Percentiles rank a stretch among this genome's conserved stretches.
Evolutionary conservation across 805 yeast genomes (phyloP).

Genomic region (Candida alai): DNA sequence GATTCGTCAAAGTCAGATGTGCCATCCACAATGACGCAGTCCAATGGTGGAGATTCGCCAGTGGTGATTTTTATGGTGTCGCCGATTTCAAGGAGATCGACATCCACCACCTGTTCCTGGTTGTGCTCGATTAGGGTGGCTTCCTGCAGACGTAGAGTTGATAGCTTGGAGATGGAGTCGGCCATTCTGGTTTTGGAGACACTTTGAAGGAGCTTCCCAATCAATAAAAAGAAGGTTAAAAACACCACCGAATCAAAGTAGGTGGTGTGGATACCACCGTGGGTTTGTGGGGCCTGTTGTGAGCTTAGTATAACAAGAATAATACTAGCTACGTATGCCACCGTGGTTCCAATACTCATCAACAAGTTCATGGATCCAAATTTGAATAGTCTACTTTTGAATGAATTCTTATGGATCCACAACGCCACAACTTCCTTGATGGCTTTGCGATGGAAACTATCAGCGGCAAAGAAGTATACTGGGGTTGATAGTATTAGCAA

Average conservation of each 20-base stretch:
- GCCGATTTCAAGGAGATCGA: conserved; percentile 47
- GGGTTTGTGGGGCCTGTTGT: conserved; percentile 15
- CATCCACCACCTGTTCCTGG: conserved; percentile 30
- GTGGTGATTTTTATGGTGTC: conserved; percentile 47
- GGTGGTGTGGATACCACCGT: conserved; percentile 53
- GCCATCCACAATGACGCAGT: conserved; percentile 49
- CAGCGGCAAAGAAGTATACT: conserved; percentile 71
- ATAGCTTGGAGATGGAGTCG: conserved; percentile 53
- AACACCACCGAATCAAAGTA: conserved; percentile 80
- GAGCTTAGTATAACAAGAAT: conserved; percentile 50
- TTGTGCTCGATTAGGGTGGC: conserved; percentile 41
- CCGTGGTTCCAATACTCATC: conserved; percentile 69
- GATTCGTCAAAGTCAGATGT: conserved; percentile 54
- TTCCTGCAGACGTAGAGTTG: conserved; percentile 45
- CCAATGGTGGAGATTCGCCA: conserved; percentile 61
- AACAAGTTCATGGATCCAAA: conserved; percentile 79
- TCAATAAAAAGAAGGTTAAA: conserved; percentile 63
- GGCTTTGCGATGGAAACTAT: conserved; percentile 67
- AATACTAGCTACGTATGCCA: conserved; percentile 67
- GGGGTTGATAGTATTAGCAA: conserved; percentile 65
- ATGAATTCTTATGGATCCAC: conserved; percentile 54
- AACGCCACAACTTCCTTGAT: conserved; percentile 52
- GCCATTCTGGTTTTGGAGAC: conserved; percentile 66
- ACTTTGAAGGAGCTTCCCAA: conserved; percentile 67
- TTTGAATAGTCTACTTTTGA: conserved; percentile 53